Evolutionary conservation across 129 eudicot species (phyloP), one percentile per base, ranked within the genome.

Genomic region (Flaveria trinervia): DNA sequence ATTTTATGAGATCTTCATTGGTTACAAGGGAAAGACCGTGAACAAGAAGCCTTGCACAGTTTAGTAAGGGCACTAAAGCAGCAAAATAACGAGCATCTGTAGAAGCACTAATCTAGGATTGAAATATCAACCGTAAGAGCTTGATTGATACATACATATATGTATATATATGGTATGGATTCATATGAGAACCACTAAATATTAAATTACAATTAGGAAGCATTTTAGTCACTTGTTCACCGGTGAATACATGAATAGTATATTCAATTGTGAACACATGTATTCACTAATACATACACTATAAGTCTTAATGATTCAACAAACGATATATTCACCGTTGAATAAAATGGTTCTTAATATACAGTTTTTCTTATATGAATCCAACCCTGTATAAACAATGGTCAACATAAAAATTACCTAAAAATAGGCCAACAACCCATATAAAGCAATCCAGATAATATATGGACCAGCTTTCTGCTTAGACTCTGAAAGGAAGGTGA

Each of bases 381-480:
- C 67, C 18, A 61, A 33, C 68, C 3, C 10, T 13, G 26, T 26
- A 26, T 61, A 61, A 64, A 64, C 46, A 64, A 64, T 30, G 45
- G 44, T 18, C 12, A 62, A 30, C 2, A 5, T 15, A 28, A 64
- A 30, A 64, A 30, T 52, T 82, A 94, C 99, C 99, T 94, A 82
- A 89, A 94, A 46, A 94, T 87, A 43, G 99, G 97, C 99, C 99
- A 94, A 69, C 89, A 84, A 44, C 90, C 97, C 88, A 94, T 81
- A 69, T 91, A 94, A 52, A 94, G 96, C 84, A 94, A 83, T 33
- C 99, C 99, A n/a, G 99, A 94, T 70, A 94, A 77, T 76, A 94
- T 94, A 76, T 94, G 99, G 62, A 94, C 99, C 83, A 94, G 85
- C 79, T 94, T 94, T 81, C 97, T 81, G 89, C 99, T 94, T 83